Percentiles rank a stretch among this genome's conserved stretches.
These are phyloP conservation scores for Penicillium rolfsii DNA, from an alignment of 2,329 filamentous ascomycete genomes.

Conservation along the genomic window DNA sequence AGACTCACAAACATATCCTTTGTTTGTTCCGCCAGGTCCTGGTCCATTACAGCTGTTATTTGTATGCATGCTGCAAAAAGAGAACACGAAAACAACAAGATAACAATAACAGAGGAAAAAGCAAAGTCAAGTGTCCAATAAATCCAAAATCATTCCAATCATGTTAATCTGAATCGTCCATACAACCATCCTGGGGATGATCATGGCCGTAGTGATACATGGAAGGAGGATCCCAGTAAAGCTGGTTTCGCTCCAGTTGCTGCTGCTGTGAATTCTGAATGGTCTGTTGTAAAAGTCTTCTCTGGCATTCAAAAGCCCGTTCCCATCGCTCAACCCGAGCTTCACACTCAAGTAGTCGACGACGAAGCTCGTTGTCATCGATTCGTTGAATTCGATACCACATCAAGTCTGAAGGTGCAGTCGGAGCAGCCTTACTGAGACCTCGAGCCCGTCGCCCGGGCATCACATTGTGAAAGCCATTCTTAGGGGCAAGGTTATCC, in stretches of 20 bases:
- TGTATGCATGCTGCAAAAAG: background rate
- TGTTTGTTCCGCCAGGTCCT: background rate
- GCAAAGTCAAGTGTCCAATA: background rate
- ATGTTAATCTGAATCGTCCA: constrained; percentile 6
- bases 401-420: constrained; percentile 1
- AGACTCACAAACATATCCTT: background rate
- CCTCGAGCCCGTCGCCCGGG: constrained; percentile 6
- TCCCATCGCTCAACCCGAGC: constrained; percentile 32
- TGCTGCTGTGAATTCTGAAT: constrained; percentile 15
- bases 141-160: background rate
- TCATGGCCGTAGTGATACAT: constrained; percentile 18
- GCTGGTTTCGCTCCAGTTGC: constrained; percentile 10
- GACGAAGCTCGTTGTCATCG: constrained; percentile 31
- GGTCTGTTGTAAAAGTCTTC: constrained; percentile 27
- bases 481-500: constrained; percentile 12
- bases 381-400: constrained; percentile 21
- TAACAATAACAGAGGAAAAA: background rate
- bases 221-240: constrained; percentile 22
- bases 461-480: constrained; percentile 1
- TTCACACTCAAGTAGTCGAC: constrained; percentile 35
- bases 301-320: constrained; percentile 26
- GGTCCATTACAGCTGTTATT: background rate
- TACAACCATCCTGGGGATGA: constrained; percentile 5
- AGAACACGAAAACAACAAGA: background rate
- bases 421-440: background rate